These are phyloP conservation scores for Ogataea ganodermae DNA, from an alignment of 805 yeast genomes.

Conservation along the genomic window DNA sequence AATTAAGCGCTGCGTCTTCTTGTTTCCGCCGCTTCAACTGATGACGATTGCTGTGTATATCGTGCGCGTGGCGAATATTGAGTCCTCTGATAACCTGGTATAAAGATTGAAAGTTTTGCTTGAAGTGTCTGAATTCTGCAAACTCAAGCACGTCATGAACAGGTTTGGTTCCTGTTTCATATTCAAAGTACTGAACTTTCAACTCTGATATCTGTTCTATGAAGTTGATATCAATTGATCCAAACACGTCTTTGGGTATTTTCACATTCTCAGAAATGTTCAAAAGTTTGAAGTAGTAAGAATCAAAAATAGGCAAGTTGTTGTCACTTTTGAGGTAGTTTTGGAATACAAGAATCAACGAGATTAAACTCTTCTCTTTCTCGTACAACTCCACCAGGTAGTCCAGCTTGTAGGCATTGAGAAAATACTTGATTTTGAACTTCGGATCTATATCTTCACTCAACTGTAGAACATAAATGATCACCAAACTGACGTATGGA, in stretches of 20 bases:
- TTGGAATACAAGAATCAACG: conserved; percentile 20
- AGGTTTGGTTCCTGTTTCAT: conserved; percentile 3
- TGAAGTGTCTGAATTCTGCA: conserved; percentile 9
- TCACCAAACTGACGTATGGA: conserved; percentile 20
- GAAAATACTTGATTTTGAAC: conserved; percentile 22
- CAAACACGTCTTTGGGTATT: conserved; percentile 16
- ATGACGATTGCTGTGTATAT: not conserved
- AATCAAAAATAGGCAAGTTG: conserved; percentile 20
- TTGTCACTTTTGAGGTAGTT: conserved; percentile 14
- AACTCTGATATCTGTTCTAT: conserved; percentile 14
- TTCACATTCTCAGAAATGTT: conserved; percentile 15
- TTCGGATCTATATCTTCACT: conserved; percentile 22
- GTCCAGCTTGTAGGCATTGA: conserved; percentile 26
- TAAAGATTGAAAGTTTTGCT: conserved; percentile 9
- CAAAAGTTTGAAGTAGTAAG: conserved; percentile 21
- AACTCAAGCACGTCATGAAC: conserved; percentile 5
- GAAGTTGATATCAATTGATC: conserved; percentile 10
- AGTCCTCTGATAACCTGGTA: conserved; percentile 17
- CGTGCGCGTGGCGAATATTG: conserved; percentile 4
- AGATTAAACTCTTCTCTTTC: conserved; percentile 21
- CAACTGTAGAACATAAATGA: conserved; percentile 23
- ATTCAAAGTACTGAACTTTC: conserved; percentile 15
- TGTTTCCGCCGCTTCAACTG: conserved; percentile 15
- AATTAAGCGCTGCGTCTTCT: conserved; percentile 13
- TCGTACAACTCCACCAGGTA: conserved; percentile 22